Evolutionary conservation across 257 asterid species (phyloP).

Genomic region (Nicotiana attenuata): DNA sequence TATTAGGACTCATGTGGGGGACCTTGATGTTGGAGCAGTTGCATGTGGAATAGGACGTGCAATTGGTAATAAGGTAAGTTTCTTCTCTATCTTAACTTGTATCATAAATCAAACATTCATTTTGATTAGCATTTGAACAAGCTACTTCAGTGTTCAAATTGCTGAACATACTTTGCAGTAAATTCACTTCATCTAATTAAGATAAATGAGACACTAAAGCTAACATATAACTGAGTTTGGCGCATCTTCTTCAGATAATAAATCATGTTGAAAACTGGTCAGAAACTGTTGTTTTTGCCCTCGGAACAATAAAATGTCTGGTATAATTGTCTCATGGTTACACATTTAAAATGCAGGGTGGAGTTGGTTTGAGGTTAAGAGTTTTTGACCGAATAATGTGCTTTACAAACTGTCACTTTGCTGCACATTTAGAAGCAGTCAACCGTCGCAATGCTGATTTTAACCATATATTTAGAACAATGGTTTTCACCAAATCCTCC

Average conservation of each 20-base stretch:
- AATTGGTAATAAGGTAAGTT: slow-evolving; percentile 86
- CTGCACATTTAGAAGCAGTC: slow-evolving; percentile 98
- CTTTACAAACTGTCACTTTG: slow-evolving; percentile 83
- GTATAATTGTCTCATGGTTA: background rate
- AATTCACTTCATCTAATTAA: background rate
- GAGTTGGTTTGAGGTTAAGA: slow-evolving; percentile 89
- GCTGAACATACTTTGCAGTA: background rate
- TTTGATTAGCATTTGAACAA: background rate
- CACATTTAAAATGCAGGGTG: slow-evolving; percentile 59
- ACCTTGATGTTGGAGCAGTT: slow-evolving; percentile 84
- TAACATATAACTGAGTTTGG: background rate
- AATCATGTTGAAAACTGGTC: background rate
- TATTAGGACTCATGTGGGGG: slow-evolving; percentile 73
- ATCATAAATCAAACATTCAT: background rate
- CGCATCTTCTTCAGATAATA: background rate
- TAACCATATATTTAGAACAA: slow-evolving; percentile 74
- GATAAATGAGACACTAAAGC: background rate
- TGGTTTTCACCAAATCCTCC: slow-evolving; percentile 74
- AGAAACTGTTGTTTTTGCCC: background rate
- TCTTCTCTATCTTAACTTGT: background rate
- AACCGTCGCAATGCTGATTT: slow-evolving; percentile 91
- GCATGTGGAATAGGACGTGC: slow-evolving; percentile 98
- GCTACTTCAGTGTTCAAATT: background rate
- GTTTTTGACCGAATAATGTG: slow-evolving; percentile 86
- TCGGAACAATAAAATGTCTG: background rate